Evolutionary conservation across 2,329 filamentous ascomycete genomes (phyloP).

Genomic region (Orbilia blumenaviensis): DNA sequence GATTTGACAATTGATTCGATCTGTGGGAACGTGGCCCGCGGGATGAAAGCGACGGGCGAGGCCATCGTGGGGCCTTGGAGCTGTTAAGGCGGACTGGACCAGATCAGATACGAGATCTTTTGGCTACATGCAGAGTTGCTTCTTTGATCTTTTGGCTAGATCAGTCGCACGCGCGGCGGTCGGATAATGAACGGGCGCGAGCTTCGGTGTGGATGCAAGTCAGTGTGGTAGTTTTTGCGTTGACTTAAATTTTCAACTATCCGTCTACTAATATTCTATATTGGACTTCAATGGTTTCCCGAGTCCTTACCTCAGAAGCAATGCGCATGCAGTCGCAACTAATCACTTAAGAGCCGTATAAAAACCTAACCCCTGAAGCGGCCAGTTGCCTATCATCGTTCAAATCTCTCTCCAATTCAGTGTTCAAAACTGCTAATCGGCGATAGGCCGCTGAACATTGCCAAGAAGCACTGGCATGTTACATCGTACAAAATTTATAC

Average conservation of each 20-base stretch:
- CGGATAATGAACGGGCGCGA: background rate
- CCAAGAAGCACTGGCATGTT: too few relatives aligned
- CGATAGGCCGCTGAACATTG: too few relatives aligned
- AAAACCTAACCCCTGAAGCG: too few relatives aligned
- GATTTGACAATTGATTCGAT: slow-evolving; percentile 81
- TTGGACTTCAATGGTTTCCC: too few relatives aligned
- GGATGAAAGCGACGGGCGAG: slow-evolving; percentile 68
- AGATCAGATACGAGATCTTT: background rate
- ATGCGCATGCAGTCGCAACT: too few relatives aligned
- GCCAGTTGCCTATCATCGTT: too few relatives aligned
- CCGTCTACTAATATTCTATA: too few relatives aligned
- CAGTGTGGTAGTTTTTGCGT: slow-evolving; percentile 15
- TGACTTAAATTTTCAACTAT: background rate
- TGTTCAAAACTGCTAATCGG: too few relatives aligned
- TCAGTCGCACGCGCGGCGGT: background rate
- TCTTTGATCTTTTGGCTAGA: background rate
- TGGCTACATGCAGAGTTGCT: background rate
- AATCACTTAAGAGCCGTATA: too few relatives aligned
- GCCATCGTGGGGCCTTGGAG: slow-evolving; percentile 22
- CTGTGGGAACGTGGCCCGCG: slow-evolving; percentile 76
- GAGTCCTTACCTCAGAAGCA: too few relatives aligned
- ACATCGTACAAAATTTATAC: too few relatives aligned
- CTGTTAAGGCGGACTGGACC: slow-evolving; percentile 14
- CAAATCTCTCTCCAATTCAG: too few relatives aligned
- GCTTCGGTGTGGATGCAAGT: background rate